Percentiles rank a stretch among this genome's conserved stretches.
phyloP scores from a whole-genome alignment of 2,329 filamentous ascomycete genomes.

The Trichoderma lentiforme region DNA sequence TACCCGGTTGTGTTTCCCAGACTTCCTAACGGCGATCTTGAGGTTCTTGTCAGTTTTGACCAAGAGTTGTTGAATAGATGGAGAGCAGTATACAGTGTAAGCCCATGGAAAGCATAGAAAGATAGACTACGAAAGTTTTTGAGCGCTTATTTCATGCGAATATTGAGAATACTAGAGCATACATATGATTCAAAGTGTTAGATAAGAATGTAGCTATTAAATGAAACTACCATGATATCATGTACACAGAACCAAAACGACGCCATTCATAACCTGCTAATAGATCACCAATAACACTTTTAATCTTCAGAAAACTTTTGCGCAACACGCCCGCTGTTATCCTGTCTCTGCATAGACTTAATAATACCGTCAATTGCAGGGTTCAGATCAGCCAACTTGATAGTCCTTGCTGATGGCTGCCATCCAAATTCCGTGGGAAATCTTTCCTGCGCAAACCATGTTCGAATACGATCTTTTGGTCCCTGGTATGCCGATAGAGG shows the following conservation, averaged over 20 bases:
- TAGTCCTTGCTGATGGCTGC: constrained; percentile 15
- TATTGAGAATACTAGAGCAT: background rate
- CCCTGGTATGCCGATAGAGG: constrained; percentile 9
- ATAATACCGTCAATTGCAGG: constrained; percentile 3
- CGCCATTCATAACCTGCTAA: background rate
- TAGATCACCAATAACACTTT: background rate
- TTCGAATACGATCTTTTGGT: constrained; percentile 18
- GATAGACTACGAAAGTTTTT: background rate
- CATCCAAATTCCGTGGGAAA: constrained; percentile 21
- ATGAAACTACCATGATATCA: background rate
- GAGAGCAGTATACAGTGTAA: background rate
- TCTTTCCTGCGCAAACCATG: constrained; percentile 19
- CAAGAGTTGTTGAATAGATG: background rate
- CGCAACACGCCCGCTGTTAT: background rate
- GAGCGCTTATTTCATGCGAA: background rate
- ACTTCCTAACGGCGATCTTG: constrained; percentile 8
- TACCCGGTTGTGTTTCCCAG: constrained; percentile 9
- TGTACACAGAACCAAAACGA: background rate
- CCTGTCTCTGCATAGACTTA: background rate
- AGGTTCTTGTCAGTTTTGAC: constrained; percentile 6
- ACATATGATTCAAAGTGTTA: background rate
- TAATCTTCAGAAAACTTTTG: background rate
- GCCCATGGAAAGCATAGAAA: background rate
- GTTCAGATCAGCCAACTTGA: constrained; percentile 10
- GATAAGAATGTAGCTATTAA: background rate